phyloP scores from a whole-genome alignment of 2,329 filamentous ascomycete genomes.

The Colletotrichum noveboracense region DNA sequence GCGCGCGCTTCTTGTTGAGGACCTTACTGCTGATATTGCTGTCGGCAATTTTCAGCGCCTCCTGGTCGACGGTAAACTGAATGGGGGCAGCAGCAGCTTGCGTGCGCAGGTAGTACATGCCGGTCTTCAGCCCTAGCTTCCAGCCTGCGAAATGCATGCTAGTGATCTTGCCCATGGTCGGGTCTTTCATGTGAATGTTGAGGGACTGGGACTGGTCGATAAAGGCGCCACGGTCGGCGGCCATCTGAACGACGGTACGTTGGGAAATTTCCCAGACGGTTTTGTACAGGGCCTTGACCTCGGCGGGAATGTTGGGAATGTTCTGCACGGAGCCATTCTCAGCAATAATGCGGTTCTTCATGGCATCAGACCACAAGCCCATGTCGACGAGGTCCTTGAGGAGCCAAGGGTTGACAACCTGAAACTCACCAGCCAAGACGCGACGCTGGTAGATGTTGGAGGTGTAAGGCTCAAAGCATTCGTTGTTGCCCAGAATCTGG shows the following conservation, averaged over 20 bases:
- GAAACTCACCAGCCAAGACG: constrained; percentile 97
- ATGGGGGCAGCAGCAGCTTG: constrained; percentile 97
- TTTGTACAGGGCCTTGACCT: constrained; percentile 98
- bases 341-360: constrained; percentile 99
- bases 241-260: constrained; percentile 95
- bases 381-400: constrained; percentile 98
- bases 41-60: constrained; percentile 87
- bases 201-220: constrained; percentile 99
- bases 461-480: constrained; percentile 99
- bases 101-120: constrained; percentile 99
- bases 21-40: constrained; percentile 73
- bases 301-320: constrained; percentile 93
- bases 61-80: constrained; percentile 98
- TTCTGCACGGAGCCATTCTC: constrained; percentile 96
- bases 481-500: constrained; percentile 98
- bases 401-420: constrained; percentile 98
- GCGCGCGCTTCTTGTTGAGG: constrained; percentile 72
- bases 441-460: constrained; percentile 99
- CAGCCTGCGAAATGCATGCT: constrained; percentile 99
- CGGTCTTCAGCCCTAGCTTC: constrained; percentile 99
- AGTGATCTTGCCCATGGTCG: constrained; percentile 99
- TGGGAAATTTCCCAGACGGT: constrained; percentile 99
- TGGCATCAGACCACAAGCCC: constrained; percentile 97
- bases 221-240: constrained; percentile 96
- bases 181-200: constrained; percentile 99